Percentiles rank a stretch among this genome's conserved stretches.
These are phyloP conservation scores for Tubosaeta sp. DNA, from an alignment of 768 basidiomycete genomes.

Conservation along the genomic window DNA sequence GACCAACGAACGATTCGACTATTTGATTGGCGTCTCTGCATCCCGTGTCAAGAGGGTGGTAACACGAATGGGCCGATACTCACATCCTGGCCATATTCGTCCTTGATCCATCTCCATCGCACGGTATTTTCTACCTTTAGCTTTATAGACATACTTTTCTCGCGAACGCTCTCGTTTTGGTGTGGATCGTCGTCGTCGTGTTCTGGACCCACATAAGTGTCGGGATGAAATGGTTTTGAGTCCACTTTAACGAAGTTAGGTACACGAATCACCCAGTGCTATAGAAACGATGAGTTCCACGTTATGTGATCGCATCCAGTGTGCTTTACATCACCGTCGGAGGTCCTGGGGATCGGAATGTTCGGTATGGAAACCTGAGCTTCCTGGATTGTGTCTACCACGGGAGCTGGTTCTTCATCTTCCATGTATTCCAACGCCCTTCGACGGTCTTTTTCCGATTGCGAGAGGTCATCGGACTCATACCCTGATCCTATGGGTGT, in stretches of 20 bases:
- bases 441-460: conserved; percentile 52
- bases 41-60: background rate
- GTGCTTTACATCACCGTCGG: conserved; percentile 71
- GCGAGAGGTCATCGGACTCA: conserved; percentile 66
- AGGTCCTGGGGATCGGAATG: conserved; percentile 72
- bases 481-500: conserved; percentile 41
- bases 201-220: conserved; percentile 80
- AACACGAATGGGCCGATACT: conserved; percentile 28
- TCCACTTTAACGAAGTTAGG: conserved; percentile 94
- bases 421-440: conserved; percentile 79
- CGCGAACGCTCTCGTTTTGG: conserved; percentile 57
- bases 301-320: background rate
- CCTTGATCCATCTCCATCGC: conserved; percentile 91
- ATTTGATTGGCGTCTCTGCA: conserved; percentile 81
- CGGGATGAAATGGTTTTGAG: conserved; percentile 84
- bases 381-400: conserved; percentile 54
- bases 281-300: conserved; percentile 5
- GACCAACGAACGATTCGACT: conserved; percentile 93
- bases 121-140: conserved; percentile 91
- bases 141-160: conserved; percentile 81
- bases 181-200: conserved; percentile 64
- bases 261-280: conserved; percentile 88
- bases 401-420: conserved; percentile 60
- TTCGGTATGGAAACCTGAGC: conserved; percentile 83
- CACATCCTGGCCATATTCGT: conserved; percentile 70